These are phyloP conservation scores for Phyllosticta citribraziliensis DNA, from an alignment of 2,329 filamentous ascomycete genomes.

Conservation along the genomic window DNA sequence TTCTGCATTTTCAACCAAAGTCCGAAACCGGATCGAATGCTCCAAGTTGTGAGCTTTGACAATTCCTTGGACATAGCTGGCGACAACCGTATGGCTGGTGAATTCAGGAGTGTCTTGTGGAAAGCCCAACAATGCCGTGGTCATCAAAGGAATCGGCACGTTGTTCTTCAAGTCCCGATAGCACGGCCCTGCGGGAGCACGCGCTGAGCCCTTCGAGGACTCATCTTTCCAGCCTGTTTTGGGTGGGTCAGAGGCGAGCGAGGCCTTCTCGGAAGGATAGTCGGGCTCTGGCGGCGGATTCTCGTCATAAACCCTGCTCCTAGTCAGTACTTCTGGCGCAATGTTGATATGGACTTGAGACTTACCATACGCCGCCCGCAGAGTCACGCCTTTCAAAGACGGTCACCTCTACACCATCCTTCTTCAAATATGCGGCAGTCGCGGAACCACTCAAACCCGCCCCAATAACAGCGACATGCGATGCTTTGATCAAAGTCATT, in stretches of 20 bases:
- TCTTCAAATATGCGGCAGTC: conserved; percentile 25
- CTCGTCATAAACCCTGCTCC: conserved; percentile 40
- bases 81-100: conserved; percentile 47
- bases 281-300: conserved; percentile 37
- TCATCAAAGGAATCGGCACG: conserved; percentile 41
- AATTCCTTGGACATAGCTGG: conserved; percentile 53
- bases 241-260: conserved; percentile 3
- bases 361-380: conserved; percentile 48
- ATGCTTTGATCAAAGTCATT: conserved; percentile 13
- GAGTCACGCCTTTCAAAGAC: conserved; percentile 45
- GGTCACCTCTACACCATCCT: conserved; percentile 35
- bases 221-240: not conserved
- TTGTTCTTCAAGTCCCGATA: conserved; percentile 46
- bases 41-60: conserved; percentile 42
- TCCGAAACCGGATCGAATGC: conserved; percentile 44
- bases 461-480: conserved; percentile 25
- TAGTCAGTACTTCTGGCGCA: not conserved
- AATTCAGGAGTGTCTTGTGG: conserved; percentile 50
- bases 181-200: conserved; percentile 32
- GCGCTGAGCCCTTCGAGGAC: not conserved
- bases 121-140: conserved; percentile 44
- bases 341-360: conserved; percentile 1
- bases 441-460: conserved; percentile 28
- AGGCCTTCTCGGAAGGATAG: conserved; percentile 29
- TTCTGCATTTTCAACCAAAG: conserved; percentile 44